Percentiles rank a stretch among this genome's conserved stretches.
Evolutionary conservation across 208 protist genomes (phyloP).

Genomic region (Trypanosoma avium): DNA sequence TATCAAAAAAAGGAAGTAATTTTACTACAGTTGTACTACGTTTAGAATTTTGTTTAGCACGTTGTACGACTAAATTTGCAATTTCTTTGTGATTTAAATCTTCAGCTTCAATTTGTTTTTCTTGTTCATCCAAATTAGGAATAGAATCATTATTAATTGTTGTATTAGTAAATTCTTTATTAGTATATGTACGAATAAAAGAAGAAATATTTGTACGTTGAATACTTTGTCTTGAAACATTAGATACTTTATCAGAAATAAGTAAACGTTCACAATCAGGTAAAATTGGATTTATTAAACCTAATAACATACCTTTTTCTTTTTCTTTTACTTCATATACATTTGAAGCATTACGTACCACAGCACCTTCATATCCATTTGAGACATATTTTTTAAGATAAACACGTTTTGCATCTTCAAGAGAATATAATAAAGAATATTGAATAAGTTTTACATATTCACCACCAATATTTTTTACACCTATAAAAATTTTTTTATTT

Average conservation of each 20-base stretch:
- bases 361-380: constrained; percentile 77
- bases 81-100: constrained; percentile 21
- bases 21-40: constrained; percentile 76
- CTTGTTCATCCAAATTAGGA: not conserved
- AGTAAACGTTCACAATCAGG: not conserved
- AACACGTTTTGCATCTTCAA: constrained; percentile 50
- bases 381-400: constrained; percentile 51
- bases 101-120: constrained; percentile 10
- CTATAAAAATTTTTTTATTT: not conserved
- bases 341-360: constrained; percentile 73
- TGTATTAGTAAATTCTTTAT: not conserved
- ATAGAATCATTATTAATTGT: not conserved
- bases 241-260: not conserved
- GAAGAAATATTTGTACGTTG: not conserved
- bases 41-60: constrained; percentile 26
- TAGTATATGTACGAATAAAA: constrained; percentile 15
- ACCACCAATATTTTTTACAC: constrained; percentile 37
- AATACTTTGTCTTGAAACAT: not conserved
- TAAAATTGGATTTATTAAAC: constrained; percentile 44
- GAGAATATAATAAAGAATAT: constrained; percentile 50
- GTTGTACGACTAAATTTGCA: constrained; percentile 33
- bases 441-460: constrained; percentile 60
- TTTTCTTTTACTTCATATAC: constrained; percentile 80
- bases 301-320: constrained; percentile 44
- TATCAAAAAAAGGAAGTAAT: constrained; percentile 71